Base-by-base conservation (phyloP, 306 rosid genomes). In the Betula pendula region DNA sequence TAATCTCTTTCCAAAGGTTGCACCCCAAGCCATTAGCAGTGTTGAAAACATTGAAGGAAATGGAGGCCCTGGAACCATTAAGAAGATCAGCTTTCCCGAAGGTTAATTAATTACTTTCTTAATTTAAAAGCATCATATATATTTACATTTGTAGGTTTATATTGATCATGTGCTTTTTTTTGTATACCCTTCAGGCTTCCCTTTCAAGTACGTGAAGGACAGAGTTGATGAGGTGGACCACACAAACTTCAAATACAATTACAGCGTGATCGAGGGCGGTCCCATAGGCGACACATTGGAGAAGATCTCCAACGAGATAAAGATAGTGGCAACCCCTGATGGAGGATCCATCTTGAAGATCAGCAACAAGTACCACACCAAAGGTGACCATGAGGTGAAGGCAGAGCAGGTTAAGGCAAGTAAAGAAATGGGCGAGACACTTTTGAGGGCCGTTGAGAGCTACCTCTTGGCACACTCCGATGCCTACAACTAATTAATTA, bases 1-100 rank as follows among this genome's bases (percentile, higher is more conserved):
- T 72, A 83, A 74, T 31, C 75, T 86, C 5, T 2, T 86, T 55
- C 87, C 89, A 33, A 67, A 59, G 73, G 73, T 84, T 51, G 81
- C 59, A 3, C 83, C 83, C 2, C 75, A 78, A 8, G 85, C 85
- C 25, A 56, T 81, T 9, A 42, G 75, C 22, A 31, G 76, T 27
- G 0, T 62, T 31, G 81, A 84, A 33, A 71, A 75, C 45, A 1
- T 84, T 8, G 73, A 81, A 47, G 88, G 85, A 47, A 72, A 81
- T 40, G 86, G 89, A 16, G 80, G 85, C 0, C 71, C 58, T 2
- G 89, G 87, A 52, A 73, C 86, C 77, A 74, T 85, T 72, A 80
- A 80, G 71, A 78, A 77, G 80, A 56, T 85, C 44, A 70, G 49
- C 42, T 76, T 84, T 9, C 75, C 48, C 45, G 75, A 81, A 73